Conservation (phyloP, 148 eudicot genomes). For the Oxyria digyna region DNA sequence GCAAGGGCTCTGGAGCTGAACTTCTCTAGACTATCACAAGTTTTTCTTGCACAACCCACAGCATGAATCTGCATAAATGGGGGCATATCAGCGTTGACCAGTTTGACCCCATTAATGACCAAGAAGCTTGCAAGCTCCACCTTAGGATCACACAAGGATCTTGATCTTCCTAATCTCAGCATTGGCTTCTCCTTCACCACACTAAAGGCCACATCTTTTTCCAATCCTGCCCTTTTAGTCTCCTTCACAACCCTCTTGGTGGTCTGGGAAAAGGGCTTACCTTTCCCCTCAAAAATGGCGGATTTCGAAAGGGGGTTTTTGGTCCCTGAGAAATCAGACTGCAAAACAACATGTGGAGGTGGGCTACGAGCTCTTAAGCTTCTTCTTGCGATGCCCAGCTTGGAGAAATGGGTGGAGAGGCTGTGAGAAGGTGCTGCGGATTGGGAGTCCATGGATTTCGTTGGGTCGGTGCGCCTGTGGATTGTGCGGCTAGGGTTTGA, state of each 20-base stretch:
- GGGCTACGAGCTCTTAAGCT: slow-evolving; percentile 4
- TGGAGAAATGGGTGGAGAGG: neutral
- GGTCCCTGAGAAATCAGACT: neutral
- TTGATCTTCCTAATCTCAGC: slow-evolving; percentile 30
- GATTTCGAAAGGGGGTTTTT: neutral
- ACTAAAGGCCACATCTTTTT: slow-evolving; percentile 11
- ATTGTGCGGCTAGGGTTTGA: neutral
- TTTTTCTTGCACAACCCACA: slow-evolving; percentile 79
- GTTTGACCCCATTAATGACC: slow-evolving; percentile 55
- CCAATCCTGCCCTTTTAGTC: slow-evolving; percentile 15
- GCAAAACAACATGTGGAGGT: neutral
- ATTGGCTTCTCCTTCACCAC: slow-evolving; percentile 10
- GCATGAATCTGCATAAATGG: slow-evolving; percentile 92
- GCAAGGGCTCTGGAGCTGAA: slow-evolving; percentile 81
- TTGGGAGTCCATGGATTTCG: neutral
- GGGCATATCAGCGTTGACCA: slow-evolving; percentile 84
- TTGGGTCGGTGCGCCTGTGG: slow-evolving; percentile 4
- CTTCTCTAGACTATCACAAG: slow-evolving; percentile 82
- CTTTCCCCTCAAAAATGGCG: slow-evolving; percentile 5
- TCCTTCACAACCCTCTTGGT: slow-evolving; percentile 6
- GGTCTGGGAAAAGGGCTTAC: neutral
- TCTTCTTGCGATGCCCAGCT: neutral
- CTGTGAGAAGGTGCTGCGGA: neutral
- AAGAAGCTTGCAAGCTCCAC: slow-evolving; percentile 63
- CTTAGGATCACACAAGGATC: slow-evolving; percentile 45